Base-by-base conservation (phyloP, 768 basidiomycete species). In the Lanmaoa rubissima region DNA sequence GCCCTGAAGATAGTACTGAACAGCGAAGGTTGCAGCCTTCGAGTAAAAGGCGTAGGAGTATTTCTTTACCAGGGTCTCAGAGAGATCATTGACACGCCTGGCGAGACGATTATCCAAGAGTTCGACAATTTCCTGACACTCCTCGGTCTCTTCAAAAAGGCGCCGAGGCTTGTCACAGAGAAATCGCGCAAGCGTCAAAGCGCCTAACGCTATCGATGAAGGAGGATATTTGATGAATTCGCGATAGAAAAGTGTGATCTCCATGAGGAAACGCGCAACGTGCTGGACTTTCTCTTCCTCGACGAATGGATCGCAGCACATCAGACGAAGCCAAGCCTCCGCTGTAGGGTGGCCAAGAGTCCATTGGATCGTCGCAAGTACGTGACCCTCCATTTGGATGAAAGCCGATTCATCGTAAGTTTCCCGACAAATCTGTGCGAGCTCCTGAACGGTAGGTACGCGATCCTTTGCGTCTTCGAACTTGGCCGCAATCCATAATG, bases 391-490 rank as follows among this genome's bases (percentile, higher is more conserved):
- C 97, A 99, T 98, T 75, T 99, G 97, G 58, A 98, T 88, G 74
- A 99, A 99, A 2, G 96, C 96, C 4, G 89, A 88, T 73, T 96
- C 94, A 70, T 98, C 95, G 73, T 98, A 98, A 2, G 94, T 93
- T 68, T 95, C 88, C 67, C 90, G 93, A 76, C 97, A 98, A 72
- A 97, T 94, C 69, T 94, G 88, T 43, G 87, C 88, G 52, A 99
- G 87, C 61, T 98, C 95, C 68, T 92, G 87, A 7, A 98, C 91
- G 1, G 94, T 92, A 12, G 97, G 97, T 14, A 98, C 94, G 60
- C 95, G 93, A 69, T 98, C 96, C 74, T 99, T 98, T 24, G 94
- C 91, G 68, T 99, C 97, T 75, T 99, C 97, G 65, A 98, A 99
- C 76, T 99, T 99, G 61, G 96, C 91, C 16, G 97, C 97, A 64